Conservation (phyloP, 768 basidiomycete genomes). For the Omphalotus guepiniiformis region DNA sequence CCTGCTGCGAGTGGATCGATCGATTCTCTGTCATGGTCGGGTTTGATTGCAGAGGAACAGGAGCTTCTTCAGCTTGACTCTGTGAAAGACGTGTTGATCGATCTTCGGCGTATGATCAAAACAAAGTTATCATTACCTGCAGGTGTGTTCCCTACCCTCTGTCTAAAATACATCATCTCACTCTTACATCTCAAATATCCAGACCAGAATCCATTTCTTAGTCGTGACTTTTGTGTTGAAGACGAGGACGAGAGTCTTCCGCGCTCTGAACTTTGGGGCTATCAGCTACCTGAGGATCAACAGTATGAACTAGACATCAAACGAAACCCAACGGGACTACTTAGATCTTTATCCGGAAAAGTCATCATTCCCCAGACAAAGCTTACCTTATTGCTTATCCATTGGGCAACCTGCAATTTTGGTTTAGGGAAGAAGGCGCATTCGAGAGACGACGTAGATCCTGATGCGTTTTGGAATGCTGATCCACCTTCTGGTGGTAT, state of each 20-base stretch:
- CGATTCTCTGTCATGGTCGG: no score
- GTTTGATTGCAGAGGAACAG: no score
- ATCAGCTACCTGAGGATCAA: conserved; percentile 10
- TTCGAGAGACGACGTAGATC: conserved; percentile 14
- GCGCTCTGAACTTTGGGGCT: conserved; percentile 17
- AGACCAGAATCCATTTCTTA: conserved; percentile 18
- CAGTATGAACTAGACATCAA: conserved; percentile 17
- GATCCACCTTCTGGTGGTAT: conserved; percentile 10
- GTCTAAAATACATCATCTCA: neutral
- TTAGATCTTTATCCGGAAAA: conserved; percentile 57
- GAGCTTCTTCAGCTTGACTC: conserved; percentile 9
- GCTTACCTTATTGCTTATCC: conserved; percentile 15
- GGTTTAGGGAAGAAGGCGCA: conserved; percentile 19
- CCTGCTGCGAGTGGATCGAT: conserved; percentile 3
- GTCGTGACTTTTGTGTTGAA: conserved; percentile 12
- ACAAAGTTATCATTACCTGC: conserved; percentile 14
- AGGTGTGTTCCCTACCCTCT: neutral
- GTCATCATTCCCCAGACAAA: conserved; percentile 20
- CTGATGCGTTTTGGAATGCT: conserved; percentile 16
- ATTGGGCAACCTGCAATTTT: conserved; percentile 19
- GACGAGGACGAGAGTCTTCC: conserved; percentile 18
- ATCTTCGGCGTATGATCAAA: conserved; percentile 17
- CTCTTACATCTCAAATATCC: neutral
- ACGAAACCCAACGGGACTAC: conserved; percentile 17
- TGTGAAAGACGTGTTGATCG: conserved; percentile 12